Evolutionary conservation across 257 asterid species (phyloP).

Genomic region (Nicotiana tabacum): DNA sequence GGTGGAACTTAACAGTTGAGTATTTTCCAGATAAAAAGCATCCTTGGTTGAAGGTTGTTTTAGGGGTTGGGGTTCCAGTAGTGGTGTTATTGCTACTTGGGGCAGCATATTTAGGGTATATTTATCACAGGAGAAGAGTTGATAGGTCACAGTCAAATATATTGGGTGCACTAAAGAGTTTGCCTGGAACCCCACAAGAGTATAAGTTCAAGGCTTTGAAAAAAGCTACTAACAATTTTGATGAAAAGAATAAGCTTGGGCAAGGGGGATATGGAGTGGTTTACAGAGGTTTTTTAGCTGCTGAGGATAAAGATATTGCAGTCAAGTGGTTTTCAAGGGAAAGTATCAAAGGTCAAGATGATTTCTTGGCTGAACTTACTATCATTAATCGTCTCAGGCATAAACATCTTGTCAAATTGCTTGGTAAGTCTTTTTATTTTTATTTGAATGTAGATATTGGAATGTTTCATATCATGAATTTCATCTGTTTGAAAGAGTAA

Average conservation of each 20-base stretch:
- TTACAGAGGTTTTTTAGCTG: slow-evolving; percentile 48
- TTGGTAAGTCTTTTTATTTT: slow-evolving; percentile 37
- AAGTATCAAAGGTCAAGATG: slow-evolving; percentile 69
- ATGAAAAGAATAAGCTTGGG: slow-evolving; percentile 69
- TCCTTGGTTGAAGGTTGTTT: slow-evolving; percentile 23
- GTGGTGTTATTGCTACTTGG: slow-evolving; percentile 31
- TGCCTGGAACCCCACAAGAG: slow-evolving; percentile 84
- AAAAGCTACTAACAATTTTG: slow-evolving; percentile 69
- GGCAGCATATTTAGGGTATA: slow-evolving; percentile 31
- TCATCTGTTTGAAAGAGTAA: neutral
- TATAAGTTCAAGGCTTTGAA: slow-evolving; percentile 59
- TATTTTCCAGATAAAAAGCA: slow-evolving; percentile 26
- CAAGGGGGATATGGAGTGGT: slow-evolving; percentile 92
- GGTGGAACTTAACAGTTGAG: slow-evolving; percentile 73
- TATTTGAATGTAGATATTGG: neutral
- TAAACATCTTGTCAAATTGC: slow-evolving; percentile 74
- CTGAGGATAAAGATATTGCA: slow-evolving; percentile 63
- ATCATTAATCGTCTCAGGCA: slow-evolving; percentile 88
- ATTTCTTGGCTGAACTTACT: slow-evolving; percentile 88
- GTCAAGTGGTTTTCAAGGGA: slow-evolving; percentile 82
- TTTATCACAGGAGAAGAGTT: slow-evolving; percentile 24
- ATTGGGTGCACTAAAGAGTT: slow-evolving; percentile 54
- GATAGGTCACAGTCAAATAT: slow-evolving; percentile 33
- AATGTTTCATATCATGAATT: neutral
- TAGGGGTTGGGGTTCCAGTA: slow-evolving; percentile 51